Conservation (phyloP, 805 yeast species). For the Wickerhamomyces kurtzmanii region DNA sequence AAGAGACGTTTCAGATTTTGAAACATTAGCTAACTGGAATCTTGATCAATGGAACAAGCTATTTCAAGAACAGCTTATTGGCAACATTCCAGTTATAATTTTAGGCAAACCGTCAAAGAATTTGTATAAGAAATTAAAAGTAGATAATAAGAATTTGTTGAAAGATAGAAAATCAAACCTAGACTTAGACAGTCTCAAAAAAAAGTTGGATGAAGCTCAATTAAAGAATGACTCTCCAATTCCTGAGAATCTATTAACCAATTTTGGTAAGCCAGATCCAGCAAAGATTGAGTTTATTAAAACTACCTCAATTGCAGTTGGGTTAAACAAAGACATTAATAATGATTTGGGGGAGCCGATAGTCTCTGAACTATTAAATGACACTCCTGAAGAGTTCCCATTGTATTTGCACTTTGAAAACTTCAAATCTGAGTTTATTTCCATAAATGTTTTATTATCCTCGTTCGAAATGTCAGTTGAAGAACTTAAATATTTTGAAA, state of each 20-base stretch:
- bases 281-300: constrained; percentile 61
- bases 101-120: constrained; percentile 62
- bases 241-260: constrained; percentile 53
- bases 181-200: constrained; percentile 45
- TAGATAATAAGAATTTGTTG: constrained; percentile 36
- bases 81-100: constrained; percentile 55
- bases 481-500: constrained; percentile 53
- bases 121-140: constrained; percentile 43
- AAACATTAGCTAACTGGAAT: constrained; percentile 45
- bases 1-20: constrained; percentile 47
- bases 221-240: constrained; percentile 63
- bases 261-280: constrained; percentile 69
- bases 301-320: constrained; percentile 56
- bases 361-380: constrained; percentile 14
- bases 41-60: constrained; percentile 57
- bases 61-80: constrained; percentile 41
- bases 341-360: constrained; percentile 20
- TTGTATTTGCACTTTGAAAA: constrained; percentile 72
- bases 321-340: constrained; percentile 28
- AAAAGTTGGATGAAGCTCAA: constrained; percentile 52
- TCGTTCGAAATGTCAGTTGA: constrained; percentile 39
- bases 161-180: constrained; percentile 38
- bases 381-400: constrained; percentile 42
- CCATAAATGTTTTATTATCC: constrained; percentile 51
- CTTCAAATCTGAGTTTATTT: constrained; percentile 69